Base-by-base conservation (phyloP, 768 basidiomycete genomes). In the Lactifluus subvellereus region DNA sequence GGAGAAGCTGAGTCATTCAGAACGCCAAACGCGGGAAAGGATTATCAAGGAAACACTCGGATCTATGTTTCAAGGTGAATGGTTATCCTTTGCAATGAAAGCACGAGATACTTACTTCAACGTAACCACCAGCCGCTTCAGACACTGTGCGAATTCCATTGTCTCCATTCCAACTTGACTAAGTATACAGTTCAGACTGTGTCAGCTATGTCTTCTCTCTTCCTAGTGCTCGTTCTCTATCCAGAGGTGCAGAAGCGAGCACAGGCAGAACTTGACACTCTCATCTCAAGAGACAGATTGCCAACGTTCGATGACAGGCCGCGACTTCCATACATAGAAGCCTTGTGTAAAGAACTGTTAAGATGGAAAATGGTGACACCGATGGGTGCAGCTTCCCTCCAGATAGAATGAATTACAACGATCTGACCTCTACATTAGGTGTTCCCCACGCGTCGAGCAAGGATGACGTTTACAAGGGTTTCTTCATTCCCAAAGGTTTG, bases 401-500 rank as follows among this genome's bases (percentile, higher is more conserved):
- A 1, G 22, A 8, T 4, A 3, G 7, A 37, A 7, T 32, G 32
- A 2, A 2, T 27, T 27, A 6, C 11, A 42, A 45, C 47, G 16
- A 10, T 20, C 22, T 37, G 22, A 27, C 27, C 2, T 27, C 27
- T 27, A 27, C 27, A 27, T 6, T 35, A 54, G 60, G 47, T 33
- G 37, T 65, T 11, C 60, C 60, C 9, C 64, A 54, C n/a, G 49
- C 54, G 7, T 33, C 60, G 27, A 33, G 16, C 4, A 27, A 61
- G 33, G 64, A 65, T 32, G 60, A 47, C 3, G 52, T 61, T 35
- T 65, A 65, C 30, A 27, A 22, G 20, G 59, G 54, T 13, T 57
- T 52, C 7, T 61, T 62, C 35, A 61, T 61, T 37, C 60, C 54
- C 14, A 65, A 65, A 57, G 64, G 64, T 65, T 33, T 27, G 57